Base-by-base conservation (phyloP, 495 filamentous ascomycete species). In the Barbatosphaeria neglecta region DNA sequence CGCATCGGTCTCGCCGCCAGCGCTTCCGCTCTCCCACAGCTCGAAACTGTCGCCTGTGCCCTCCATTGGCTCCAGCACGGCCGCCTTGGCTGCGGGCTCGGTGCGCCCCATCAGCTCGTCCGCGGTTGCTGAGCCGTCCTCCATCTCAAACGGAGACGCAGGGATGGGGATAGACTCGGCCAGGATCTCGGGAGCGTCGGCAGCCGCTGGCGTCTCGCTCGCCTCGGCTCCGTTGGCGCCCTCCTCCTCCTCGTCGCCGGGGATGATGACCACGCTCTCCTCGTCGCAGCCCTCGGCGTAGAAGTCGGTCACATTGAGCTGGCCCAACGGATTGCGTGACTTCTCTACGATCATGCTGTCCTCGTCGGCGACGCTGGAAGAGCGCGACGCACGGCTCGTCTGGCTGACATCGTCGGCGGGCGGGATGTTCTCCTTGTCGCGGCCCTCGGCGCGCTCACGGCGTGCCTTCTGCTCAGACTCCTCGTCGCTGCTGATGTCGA, bases 391-490 rank as follows among this genome's bases (percentile, higher is more conserved):
- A 17, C 55, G 58, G 22, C 66, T 67, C 2, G 70, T 76, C 55
- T 77, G 75, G 33, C 67, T 71, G 45, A 77, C 53, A 43, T 78
- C 73, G 44, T 77, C 78, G n/a, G 67, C 55, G 1, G 86, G 86
- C 6, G 90, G 84, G 16, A 93, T 82, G 55, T 98, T 98, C 70
- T 98, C 92, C 70, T 96, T 96, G 37, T 85, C 87, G 20, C 81
- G 73, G 39, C 67, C 66, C 48, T 79, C 76, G 18, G 72, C 72
- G 6, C 63, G 54, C 41, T 84, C 80, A 6, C 76, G 72, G 33
- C 69, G 71, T 22, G 59, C 61, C 15, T 70, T 62, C 35, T 64
- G 68, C 47, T 77, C 75, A 31, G 69, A 76, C 55, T 79, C 74
- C 56, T 82, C 78, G 45, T 82, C 80, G 31, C 81, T 82, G 39